Conservation (phyloP, 169 alveolate genomes). For the Ichthyophthirius multifiliis region DNA sequence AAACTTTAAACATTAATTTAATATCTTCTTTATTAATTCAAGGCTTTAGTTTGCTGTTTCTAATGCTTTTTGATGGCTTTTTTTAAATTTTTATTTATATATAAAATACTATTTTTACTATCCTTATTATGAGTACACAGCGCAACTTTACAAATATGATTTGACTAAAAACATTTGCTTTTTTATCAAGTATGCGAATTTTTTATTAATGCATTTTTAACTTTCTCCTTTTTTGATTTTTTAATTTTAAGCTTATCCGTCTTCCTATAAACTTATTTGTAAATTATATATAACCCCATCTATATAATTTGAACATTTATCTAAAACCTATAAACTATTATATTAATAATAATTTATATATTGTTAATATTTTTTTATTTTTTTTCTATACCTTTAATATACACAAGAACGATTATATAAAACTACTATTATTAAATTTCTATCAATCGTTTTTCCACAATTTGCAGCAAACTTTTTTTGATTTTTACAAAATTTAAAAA, state of each 20-base stretch:
- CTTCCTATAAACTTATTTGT: no score
- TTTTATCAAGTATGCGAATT: slow-evolving; percentile 5
- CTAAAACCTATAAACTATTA: no score
- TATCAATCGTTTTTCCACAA: slow-evolving; percentile 39
- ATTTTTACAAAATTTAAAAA: no score
- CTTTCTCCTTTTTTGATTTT: no score
- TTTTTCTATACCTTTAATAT: slow-evolving; percentile 42
- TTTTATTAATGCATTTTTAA: no score
- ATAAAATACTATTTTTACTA: background rate
- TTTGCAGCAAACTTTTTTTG: slow-evolving; percentile 46
- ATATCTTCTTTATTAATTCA: background rate
- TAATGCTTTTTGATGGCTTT: slow-evolving; percentile 37
- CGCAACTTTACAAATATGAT: slow-evolving; percentile 31
- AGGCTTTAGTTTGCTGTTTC: slow-evolving; percentile 27
- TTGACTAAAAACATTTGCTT: slow-evolving; percentile 22
- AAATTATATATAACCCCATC: no score
- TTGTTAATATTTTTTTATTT: no score
- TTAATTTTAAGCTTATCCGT: no score
- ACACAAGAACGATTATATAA: slow-evolving; percentile 42
- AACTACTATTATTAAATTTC: slow-evolving; percentile 34
- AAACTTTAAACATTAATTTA: slow-evolving; percentile 13
- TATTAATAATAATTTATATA: no score
- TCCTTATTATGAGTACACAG: slow-evolving; percentile 28
- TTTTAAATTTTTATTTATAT: no score
- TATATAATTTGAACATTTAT: no score